Evolutionary conservation across 2,329 filamentous ascomycete genomes (phyloP), one percentile per base, ranked within the genome.

Genomic region (Metarhizium guizhouense): DNA sequence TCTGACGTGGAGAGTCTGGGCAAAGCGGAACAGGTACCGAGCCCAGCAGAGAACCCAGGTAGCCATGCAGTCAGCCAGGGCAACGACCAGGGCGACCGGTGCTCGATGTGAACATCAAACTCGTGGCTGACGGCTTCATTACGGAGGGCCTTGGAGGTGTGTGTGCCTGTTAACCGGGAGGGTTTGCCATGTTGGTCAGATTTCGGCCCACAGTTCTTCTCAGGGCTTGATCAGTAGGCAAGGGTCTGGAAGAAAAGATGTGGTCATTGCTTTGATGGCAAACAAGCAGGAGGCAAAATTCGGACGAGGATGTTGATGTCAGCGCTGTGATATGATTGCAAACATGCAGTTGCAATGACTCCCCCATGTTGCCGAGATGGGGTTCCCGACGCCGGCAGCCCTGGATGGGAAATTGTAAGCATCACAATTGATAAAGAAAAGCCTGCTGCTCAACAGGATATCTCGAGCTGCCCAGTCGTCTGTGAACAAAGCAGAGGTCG

Each of bases 91-190:
- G 45, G 20, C 6, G 20, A 11, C 2, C 7, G 6, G 14, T 16
- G 25, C 13, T 48, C 25, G 13, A 30, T 43, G 18, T 11, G n/a
- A 29, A 25, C 5, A 42, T 43, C 49, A 14, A 52, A 11, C 14
- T 30, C 7, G 51, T 43, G 36, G 34, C 51, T 43, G 51, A 38
- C 38, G 51, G 51, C 36, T 32, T 52, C 51, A 52, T 52, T 52
- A 25, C 51, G 38, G 51, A 42, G 18, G 25, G 13, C 16, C 10
- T 13, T 11, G 45, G 45, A 7, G 20, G 25, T 30, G 42, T 45
- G 42, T 20, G 42, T 30, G 45, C 30, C 45, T 30, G 3, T 30
- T 6, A 11, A 30, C 45, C 25, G 45, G 13, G 30, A 20, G 14
- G 25, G 25, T 48, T 48, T 48, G 25, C 45, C 25, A 48, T 48